These are phyloP conservation scores for Neolecta irregularis DNA, from an alignment of 1,139 yeast species.

Conservation along the genomic window DNA sequence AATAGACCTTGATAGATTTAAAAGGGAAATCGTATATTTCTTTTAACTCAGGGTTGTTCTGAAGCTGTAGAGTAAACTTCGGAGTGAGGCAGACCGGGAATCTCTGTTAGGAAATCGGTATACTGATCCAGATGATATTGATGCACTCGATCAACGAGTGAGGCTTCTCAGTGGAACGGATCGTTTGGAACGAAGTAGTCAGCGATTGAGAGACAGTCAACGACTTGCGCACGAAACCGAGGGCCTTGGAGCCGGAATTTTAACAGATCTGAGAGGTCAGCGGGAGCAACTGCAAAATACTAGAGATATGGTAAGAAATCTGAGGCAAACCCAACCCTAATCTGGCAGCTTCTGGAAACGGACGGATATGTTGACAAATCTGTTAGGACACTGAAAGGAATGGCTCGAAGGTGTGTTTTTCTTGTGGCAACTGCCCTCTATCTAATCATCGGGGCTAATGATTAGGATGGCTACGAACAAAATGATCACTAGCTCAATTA, in stretches of 20 bases:
- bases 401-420: conserved; percentile 46
- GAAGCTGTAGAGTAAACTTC: conserved; percentile 21
- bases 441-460: not conserved
- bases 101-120: conserved; percentile 44
- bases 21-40: conserved; percentile 11
- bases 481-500: conserved; percentile 85
- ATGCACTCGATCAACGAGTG: conserved; percentile 55
- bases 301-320: conserved; percentile 27
- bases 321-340: conserved; percentile 31
- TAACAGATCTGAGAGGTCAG: conserved; percentile 80
- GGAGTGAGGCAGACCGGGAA: conserved; percentile 49
- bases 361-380: conserved; percentile 87
- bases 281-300: conserved; percentile 81
- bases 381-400: conserved; percentile 68
- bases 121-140: conserved; percentile 28
- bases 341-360: conserved; percentile 49
- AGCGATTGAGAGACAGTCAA: conserved; percentile 73
- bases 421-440: not conserved
- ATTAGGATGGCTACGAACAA: conserved; percentile 79
- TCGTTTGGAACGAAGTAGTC: conserved; percentile 66
- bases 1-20: conserved; percentile 15
- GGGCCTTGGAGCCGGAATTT: conserved; percentile 74
- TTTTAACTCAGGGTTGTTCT: not conserved
- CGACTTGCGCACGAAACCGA: conserved; percentile 89
- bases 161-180: conserved; percentile 67